These are phyloP conservation scores for Ottelia alismoides DNA, from an alignment of 106 monocot species.

Conservation along the genomic window DNA sequence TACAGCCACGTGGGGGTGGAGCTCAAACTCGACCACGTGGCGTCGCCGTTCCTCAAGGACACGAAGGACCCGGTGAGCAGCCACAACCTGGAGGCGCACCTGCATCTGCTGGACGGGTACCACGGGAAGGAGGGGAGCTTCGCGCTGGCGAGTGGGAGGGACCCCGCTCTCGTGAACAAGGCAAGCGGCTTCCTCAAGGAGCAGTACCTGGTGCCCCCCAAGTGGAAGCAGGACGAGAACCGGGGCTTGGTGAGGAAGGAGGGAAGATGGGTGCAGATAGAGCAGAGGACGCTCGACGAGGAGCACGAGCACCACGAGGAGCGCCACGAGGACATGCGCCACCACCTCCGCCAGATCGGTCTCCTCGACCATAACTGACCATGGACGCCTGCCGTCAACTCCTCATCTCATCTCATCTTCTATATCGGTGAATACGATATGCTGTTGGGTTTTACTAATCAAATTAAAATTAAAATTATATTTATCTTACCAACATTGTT, in stretches of 20 bases:
- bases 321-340: constrained; percentile 31
- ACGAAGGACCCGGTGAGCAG: constrained; percentile 34
- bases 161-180: constrained; percentile 86
- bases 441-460: no score
- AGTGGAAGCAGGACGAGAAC: constrained; percentile 81
- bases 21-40: constrained; percentile 45
- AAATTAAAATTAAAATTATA: no score
- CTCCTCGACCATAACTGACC: no score
- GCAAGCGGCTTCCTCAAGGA: constrained; percentile 57
- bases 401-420: no score
- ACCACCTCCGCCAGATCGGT: constrained; percentile 35
- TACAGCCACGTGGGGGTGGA: constrained; percentile 74
- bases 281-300: constrained; percentile 43
- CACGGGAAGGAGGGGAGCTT: constrained; percentile 41
- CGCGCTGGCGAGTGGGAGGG: constrained; percentile 37
- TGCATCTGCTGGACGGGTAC: constrained; percentile 85
- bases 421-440: no score
- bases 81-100: constrained; percentile 78
- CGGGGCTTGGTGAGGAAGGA: constrained; percentile 58
- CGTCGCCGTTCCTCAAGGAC: constrained; percentile 65
- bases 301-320: no score
- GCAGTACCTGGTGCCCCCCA: constrained; percentile 62
- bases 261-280: constrained; percentile 57
- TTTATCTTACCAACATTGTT: no score
- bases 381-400: no score